Conservation (phyloP, 164 flowering plant species). For the Vitis vinifera region ASM3070453v1 NC_081808.1:3888501-3889000, state of each 20-base stretch:
- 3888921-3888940: background rate
- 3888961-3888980: constrained; percentile 89
- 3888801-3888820: constrained; percentile 97
- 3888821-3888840: constrained; percentile 89
- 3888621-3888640: too few species aligned
- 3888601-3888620: too few species aligned
- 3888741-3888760: constrained; percentile 88
- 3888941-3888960: constrained; percentile 85
- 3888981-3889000: constrained; percentile 91
- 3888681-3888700: too few species aligned
- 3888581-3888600: too few species aligned
- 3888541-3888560: too few species aligned
- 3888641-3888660: too few species aligned
- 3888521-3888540: too few species aligned
- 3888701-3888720: constrained; percentile 54
- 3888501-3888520: too few species aligned
- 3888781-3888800: constrained; percentile 96
- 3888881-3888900: background rate
- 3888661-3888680: too few species aligned
- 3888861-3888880: background rate
- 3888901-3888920: background rate
- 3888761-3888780: constrained; percentile 84
- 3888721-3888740: constrained; percentile 96
- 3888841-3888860: background rate
- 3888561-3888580: too few species aligned